A percentile compares a stretch with the other conserved stretches of the same genome.
phyloP scores from a whole-genome alignment of 371 early-diverging fungal species.

The Mortierella sp. region DNA sequence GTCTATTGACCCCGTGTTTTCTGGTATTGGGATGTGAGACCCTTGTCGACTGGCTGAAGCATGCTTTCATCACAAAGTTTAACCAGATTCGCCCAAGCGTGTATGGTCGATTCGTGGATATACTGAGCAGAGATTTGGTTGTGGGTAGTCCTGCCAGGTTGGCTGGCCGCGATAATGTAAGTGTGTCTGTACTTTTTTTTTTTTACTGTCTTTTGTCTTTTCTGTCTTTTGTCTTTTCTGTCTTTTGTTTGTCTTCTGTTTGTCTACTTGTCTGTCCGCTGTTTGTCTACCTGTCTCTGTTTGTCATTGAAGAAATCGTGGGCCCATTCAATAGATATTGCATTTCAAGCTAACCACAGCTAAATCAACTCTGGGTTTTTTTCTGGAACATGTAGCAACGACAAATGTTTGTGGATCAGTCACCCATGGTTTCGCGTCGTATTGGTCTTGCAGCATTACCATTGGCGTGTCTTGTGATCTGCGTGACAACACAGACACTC shows the following conservation, averaged over 20 bases:
- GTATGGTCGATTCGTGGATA: constrained; percentile 88
- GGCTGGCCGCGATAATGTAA: constrained; percentile 57
- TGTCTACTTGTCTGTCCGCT: too few species aligned
- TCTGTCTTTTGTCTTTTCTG: constrained; percentile 25
- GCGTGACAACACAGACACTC: constrained; percentile 80
- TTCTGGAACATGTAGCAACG: constrained; percentile 26
- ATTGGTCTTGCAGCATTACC: constrained; percentile 94
- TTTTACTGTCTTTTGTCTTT: not conserved
- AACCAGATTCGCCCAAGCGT: constrained; percentile 93
- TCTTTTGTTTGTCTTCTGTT: constrained; percentile 23
- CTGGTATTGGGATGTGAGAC: constrained; percentile 91
- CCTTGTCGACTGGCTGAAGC: constrained; percentile 98
- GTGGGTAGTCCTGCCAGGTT: constrained; percentile 69
- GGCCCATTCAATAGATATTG: too few species aligned
- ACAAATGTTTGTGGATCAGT: constrained; percentile 79
- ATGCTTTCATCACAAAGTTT: constrained; percentile 97
- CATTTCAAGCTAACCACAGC: too few species aligned
- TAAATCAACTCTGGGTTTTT: too few species aligned
- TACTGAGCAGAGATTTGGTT: constrained; percentile 89
- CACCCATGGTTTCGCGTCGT: constrained; percentile 88
- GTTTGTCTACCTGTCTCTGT: not conserved
- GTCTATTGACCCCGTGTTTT: constrained; percentile 83
- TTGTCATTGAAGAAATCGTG: too few species aligned
- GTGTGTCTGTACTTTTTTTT: too few species aligned
- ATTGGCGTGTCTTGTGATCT: constrained; percentile 86